phyloP scores from a whole-genome alignment of 2,329 filamentous ascomycete species.

The Alternaria consortialis region DNA sequence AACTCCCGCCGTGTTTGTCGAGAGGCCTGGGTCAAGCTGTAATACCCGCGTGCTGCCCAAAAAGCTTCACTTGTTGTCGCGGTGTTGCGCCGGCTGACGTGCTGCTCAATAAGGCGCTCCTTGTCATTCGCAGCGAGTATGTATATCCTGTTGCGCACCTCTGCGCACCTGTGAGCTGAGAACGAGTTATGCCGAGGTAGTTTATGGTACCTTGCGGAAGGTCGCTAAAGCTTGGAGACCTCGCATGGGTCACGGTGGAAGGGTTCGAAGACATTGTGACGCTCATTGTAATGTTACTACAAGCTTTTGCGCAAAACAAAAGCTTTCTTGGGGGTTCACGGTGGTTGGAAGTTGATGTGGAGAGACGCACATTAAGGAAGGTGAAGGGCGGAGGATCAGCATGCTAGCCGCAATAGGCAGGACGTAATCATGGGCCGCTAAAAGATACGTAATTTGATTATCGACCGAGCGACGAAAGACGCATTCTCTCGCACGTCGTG shows the following conservation, averaged over 20 bases:
- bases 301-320: slow-evolving; percentile 10
- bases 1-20: slow-evolving; percentile 20
- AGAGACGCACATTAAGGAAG: slow-evolving; percentile 14
- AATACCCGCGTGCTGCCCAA: slow-evolving; percentile 15
- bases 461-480: slow-evolving; percentile 2
- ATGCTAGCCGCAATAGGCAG: slow-evolving; percentile 15
- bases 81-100: slow-evolving; percentile 11
- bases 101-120: slow-evolving; percentile 17
- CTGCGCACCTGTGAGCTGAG: slow-evolving; percentile 15
- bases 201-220: slow-evolving; percentile 15
- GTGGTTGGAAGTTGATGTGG: not conserved
- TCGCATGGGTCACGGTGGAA: slow-evolving; percentile 10
- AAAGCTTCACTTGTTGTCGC: slow-evolving; percentile 11
- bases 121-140: slow-evolving; percentile 10
- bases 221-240: slow-evolving; percentile 14
- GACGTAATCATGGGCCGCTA: slow-evolving; percentile 10
- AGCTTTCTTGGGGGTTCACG: slow-evolving; percentile 9
- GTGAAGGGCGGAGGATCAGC: slow-evolving; percentile 5
- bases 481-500: not conserved
- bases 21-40: slow-evolving; percentile 17
- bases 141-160: slow-evolving; percentile 22
- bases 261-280: slow-evolving; percentile 14
- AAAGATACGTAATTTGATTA: slow-evolving; percentile 16
- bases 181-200: slow-evolving; percentile 13
- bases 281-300: slow-evolving; percentile 1